A percentile compares a stretch with the other conserved stretches of the same genome.
Conservation (phyloP, 176 grass and related monocot genomes). For the Paspalum notatum region DNA sequence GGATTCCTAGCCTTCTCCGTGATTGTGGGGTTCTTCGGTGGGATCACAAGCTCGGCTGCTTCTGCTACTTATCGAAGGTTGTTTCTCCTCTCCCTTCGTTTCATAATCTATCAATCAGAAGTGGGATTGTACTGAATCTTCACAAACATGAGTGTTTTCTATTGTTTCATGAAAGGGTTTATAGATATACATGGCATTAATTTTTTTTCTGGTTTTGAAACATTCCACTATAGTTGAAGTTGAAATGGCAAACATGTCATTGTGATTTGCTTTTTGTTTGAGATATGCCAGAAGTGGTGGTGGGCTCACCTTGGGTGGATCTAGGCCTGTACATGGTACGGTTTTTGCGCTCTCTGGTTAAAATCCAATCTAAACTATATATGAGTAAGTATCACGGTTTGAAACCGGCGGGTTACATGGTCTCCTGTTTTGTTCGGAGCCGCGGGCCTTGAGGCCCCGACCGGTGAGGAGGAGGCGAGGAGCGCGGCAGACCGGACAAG, state of each 20-base stretch:
- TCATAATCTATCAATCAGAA: conserved; percentile 2
- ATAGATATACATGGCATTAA: background rate
- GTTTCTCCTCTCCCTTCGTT: background rate
- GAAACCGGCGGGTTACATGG: too few species aligned
- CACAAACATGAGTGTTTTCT: background rate
- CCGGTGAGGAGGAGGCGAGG: too few species aligned
- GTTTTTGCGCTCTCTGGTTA: too few species aligned
- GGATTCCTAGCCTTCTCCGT: background rate
- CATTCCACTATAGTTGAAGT: background rate
- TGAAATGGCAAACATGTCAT: background rate
- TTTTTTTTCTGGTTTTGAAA: background rate
- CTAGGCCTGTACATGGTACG: background rate
- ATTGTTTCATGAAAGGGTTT: background rate
- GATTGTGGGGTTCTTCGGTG: background rate
- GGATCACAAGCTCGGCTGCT: background rate
- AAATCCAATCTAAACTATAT: too few species aligned
- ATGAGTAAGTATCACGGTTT: too few species aligned
- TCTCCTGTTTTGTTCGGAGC: too few species aligned
- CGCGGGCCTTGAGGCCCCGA: too few species aligned
- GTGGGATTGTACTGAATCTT: background rate
- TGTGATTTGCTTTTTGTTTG: background rate
- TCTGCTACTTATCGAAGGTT: conserved; percentile 3
- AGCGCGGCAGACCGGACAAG: too few species aligned
- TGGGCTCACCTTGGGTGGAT: background rate
- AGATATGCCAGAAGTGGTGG: background rate